Evolutionary conservation across 2,329 filamentous ascomycete species (phyloP).

Genomic region (Triangularia verruculosa): DNA sequence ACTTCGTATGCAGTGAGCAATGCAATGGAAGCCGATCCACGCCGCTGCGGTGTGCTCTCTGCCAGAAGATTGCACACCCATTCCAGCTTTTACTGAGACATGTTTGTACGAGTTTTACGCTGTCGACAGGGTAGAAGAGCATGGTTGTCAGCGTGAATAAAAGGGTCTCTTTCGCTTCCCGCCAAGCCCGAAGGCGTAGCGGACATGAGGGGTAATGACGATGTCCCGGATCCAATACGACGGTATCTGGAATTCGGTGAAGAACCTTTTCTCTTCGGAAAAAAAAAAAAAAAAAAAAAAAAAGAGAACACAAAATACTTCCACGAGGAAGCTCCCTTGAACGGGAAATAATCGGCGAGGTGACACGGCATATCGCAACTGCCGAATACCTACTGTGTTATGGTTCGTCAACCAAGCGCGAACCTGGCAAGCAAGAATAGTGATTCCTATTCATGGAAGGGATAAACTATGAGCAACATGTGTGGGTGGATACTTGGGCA

Average conservation of each 20-base stretch:
- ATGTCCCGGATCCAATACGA: not conserved
- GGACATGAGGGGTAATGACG: constrained; percentile 6
- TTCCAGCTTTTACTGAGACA: not conserved
- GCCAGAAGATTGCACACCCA: not conserved
- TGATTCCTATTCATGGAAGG: too few species aligned
- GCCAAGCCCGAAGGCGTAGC: constrained; percentile 9
- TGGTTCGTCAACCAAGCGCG: too few species aligned
- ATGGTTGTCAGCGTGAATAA: too few species aligned
- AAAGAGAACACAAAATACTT: too few species aligned
- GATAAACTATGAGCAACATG: too few species aligned
- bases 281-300: too few species aligned
- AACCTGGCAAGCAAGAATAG: too few species aligned
- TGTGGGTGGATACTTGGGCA: too few species aligned
- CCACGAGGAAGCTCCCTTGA: not conserved
- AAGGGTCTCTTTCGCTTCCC: too few species aligned
- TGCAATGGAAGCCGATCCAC: not conserved
- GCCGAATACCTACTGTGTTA: not conserved
- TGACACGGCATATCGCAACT: not conserved
- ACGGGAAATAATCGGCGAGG: not conserved
- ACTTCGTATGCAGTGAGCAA: not conserved
- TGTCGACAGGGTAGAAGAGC: too few species aligned
- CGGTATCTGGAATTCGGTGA: too few species aligned
- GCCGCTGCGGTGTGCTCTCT: not conserved
- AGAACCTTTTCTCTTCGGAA: too few species aligned
- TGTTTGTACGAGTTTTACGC: not conserved